Evolutionary conservation across 1,284 basidiomycete species (phyloP), one percentile per base, ranked within the genome.

Genomic region (Moniliophthora roreri): DNA sequence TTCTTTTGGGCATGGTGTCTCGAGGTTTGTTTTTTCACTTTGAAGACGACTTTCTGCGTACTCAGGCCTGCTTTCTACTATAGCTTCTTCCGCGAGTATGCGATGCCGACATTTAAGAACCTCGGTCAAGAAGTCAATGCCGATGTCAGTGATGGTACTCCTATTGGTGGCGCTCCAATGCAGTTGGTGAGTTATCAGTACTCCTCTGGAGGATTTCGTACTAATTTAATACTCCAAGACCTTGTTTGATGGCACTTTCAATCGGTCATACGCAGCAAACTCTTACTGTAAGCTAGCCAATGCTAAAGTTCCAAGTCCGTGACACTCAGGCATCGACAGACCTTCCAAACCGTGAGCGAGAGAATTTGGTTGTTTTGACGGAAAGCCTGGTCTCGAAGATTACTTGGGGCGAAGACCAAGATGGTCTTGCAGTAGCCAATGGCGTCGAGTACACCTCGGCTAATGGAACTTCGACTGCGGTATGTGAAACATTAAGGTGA

Each of bases 351-450:
- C 34, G 34, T 5, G 52, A 55, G 34, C 54, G 54, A 11, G 52
- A 46, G 9, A 55, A 55, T 13, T 46, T 55, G 23, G 50, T 40
- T 20, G 50, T 55, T 2, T 37, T 55, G 45, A 55, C 54, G 2
- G 45, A 52, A 32, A 55, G 54, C 24, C 54, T 52, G 18, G 54
- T 45, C 4, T 44, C 46, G n/a, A 55, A 52, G 36, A 55, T 55
- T 20, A 20, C 52, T 9, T 55, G 54, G 54, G 36, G 50, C 6
- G 45, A 45, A n/a, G 49, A 32, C 1, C 23, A 18, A 7, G 39
- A 32, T 10, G 53, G 45, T 3, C 20, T 52, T 11, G 24, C 28
- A 15, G 46, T 46, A 13, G 54, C 54, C 13, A 52, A 46, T 24
- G 54, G 54, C 32, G 54, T 55, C 15, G 54, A 52, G 42, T 55